A percentile compares a stretch with the other conserved stretches of the same genome.
Evolutionary conservation across 192 early-diverging fungal genomes (phyloP).

Genomic region (Podila minutissima): DNA sequence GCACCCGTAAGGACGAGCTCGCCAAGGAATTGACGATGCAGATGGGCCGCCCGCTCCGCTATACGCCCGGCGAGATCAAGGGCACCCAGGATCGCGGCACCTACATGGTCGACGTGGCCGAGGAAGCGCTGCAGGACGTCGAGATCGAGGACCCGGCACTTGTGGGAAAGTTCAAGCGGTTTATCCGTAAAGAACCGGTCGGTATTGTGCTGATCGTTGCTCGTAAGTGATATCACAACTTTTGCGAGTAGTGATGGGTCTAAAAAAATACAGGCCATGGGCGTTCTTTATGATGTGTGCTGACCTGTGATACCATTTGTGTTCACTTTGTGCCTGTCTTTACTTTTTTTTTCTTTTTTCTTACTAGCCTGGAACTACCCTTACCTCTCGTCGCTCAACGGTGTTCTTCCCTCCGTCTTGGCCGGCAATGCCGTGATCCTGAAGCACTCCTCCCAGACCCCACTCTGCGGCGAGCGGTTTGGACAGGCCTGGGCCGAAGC

Average conservation of each 20-base stretch:
- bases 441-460: slow-evolving; percentile 87
- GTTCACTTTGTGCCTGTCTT: background rate
- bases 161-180: slow-evolving; percentile 66
- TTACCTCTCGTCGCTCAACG: slow-evolving; percentile 81
- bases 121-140: slow-evolving; percentile 68
- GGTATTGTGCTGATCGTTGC: slow-evolving; percentile 73
- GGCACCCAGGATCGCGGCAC: slow-evolving; percentile 74
- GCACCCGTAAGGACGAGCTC: slow-evolving; percentile 63
- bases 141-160: slow-evolving; percentile 55
- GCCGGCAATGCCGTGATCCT: slow-evolving; percentile 81
- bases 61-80: slow-evolving; percentile 74
- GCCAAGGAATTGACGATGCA: slow-evolving; percentile 65
- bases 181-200: slow-evolving; percentile 76
- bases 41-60: slow-evolving; percentile 77
- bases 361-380: slow-evolving; percentile 84
- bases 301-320: slow-evolving; percentile 1
- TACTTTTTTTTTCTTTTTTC: background rate
- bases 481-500: slow-evolving; percentile 68
- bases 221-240: slow-evolving; percentile 47
- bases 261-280: background rate
- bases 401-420: slow-evolving; percentile 80
- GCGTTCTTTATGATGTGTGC: background rate
- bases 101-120: slow-evolving; percentile 75
- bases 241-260: slow-evolving; percentile 16
- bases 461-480: slow-evolving; percentile 78